phyloP scores from a whole-genome alignment of 208 protist species.

The Acanthamoeba rhysodes region DNA sequence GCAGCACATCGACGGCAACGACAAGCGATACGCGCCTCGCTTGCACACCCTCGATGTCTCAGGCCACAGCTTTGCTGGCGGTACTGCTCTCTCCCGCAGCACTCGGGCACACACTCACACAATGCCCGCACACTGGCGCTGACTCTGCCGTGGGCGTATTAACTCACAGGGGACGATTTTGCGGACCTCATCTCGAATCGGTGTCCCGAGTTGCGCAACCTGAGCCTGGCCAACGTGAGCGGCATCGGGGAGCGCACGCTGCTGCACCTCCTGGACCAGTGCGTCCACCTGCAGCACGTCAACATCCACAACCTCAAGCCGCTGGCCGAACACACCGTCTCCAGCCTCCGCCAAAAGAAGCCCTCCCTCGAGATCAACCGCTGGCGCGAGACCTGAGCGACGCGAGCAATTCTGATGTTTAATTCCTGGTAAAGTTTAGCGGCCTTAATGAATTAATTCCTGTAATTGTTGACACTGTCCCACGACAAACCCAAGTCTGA shows the following conservation, averaged over 20 bases:
- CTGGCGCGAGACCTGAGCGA: not conserved
- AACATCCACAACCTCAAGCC: not conserved
- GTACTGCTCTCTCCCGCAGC: not conserved
- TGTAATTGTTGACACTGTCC: no score
- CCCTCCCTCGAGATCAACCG: not conserved
- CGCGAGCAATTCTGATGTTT: no score
- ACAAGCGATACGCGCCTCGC: slow-evolving; percentile 31
- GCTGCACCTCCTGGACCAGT: slow-evolving; percentile 15
- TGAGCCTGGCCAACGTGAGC: not conserved
- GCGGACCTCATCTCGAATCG: slow-evolving; percentile 1
- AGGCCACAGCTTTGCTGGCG: not conserved
- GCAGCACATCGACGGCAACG: not conserved
- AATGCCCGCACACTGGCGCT: not conserved
- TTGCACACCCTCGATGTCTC: slow-evolving; percentile 15
- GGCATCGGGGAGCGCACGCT: slow-evolving; percentile 11
- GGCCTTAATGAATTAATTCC: no score
- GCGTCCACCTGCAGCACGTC: not conserved
- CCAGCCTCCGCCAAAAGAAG: slow-evolving; percentile 4
- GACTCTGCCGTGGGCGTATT: no score
- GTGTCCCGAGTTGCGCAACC: slow-evolving; percentile 38
- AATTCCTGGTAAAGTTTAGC: no score
- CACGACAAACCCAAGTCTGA: no score
- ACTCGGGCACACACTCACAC: not conserved
- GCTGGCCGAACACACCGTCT: not conserved
- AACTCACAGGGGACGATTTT: not conserved